phyloP scores from a whole-genome alignment of 2,329 filamentous ascomycete genomes.

The Stachybotrys chlorohalonatus region DNA sequence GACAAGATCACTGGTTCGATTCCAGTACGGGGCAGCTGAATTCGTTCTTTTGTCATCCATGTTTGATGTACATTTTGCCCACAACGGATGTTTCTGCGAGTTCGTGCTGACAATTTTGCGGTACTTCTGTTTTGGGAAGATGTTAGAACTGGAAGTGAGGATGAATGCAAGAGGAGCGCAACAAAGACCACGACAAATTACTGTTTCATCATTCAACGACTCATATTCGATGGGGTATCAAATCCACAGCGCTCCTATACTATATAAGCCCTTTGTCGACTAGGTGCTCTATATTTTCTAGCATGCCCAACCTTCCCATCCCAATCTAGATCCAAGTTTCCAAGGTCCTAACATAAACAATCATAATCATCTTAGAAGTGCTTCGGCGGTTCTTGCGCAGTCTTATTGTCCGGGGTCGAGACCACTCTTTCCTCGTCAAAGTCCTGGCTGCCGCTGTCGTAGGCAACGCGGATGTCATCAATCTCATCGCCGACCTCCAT shows the following conservation, averaged over 20 bases:
- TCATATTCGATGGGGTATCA: not conserved
- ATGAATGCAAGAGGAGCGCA: not conserved
- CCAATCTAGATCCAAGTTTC: not conserved
- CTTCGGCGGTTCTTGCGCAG: slow-evolving; percentile 4
- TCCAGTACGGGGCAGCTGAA: slow-evolving; percentile 14
- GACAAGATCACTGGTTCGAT: slow-evolving; percentile 21
- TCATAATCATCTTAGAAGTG: slow-evolving; percentile 5
- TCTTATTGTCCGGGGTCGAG: slow-evolving; percentile 5
- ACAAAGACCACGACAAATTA: not conserved
- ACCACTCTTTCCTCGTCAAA: slow-evolving; percentile 27
- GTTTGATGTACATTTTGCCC: too few relatives aligned
- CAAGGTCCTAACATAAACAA: not conserved
- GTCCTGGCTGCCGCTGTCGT: slow-evolving; percentile 28
- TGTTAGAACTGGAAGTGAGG: too few relatives aligned
- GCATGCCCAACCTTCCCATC: not conserved
- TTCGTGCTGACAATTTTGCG: too few relatives aligned
- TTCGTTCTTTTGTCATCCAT: slow-evolving; percentile 3
- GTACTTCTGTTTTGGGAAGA: too few relatives aligned
- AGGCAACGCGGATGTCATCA: slow-evolving; percentile 40
- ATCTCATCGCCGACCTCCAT: slow-evolving; percentile 63
- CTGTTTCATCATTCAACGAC: not conserved
- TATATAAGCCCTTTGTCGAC: not conserved
- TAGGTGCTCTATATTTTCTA: not conserved
- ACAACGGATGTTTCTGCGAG: too few relatives aligned
- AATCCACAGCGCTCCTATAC: not conserved